Evolutionary conservation across 1,139 yeast species (phyloP).

Genomic region (Hansenula lynferdii): DNA sequence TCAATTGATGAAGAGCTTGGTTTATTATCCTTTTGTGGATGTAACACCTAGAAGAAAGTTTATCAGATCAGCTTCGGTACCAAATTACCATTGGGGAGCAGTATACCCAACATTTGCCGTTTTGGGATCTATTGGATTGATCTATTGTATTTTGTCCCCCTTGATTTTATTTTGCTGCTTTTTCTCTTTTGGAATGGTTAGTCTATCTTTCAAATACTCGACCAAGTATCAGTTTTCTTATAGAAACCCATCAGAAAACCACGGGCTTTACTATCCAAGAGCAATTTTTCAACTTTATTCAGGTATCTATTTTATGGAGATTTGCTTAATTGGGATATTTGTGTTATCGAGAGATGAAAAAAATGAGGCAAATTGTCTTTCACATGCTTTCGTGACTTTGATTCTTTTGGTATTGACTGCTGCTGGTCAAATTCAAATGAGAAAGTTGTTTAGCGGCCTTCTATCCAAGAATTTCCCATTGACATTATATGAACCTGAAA

Average conservation of each 20-base stretch:
- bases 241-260: conserved; percentile 54
- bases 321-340: conserved; percentile 72
- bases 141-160: conserved; percentile 77
- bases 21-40: conserved; percentile 36
- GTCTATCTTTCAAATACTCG: conserved; percentile 66
- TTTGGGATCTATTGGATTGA: conserved; percentile 70
- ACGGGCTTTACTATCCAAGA: conserved; percentile 65
- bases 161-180: conserved; percentile 60
- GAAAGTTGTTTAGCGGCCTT: conserved; percentile 24
- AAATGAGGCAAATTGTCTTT: conserved; percentile 31
- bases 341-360: conserved; percentile 47
- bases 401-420: conserved; percentile 35
- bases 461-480: conserved; percentile 23
- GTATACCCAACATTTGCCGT: conserved; percentile 72
- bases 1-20: conserved; percentile 36
- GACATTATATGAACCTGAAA: conserved; percentile 9
- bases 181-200: conserved; percentile 50
- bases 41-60: conserved; percentile 59
- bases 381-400: conserved; percentile 45
- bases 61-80: conserved; percentile 37
- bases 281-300: conserved; percentile 73
- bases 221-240: conserved; percentile 49
- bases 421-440: conserved; percentile 33
- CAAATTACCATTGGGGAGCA: conserved; percentile 68
- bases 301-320: conserved; percentile 77